Evolutionary conservation across 768 basidiomycete species (phyloP), one percentile per base, ranked within the genome.

Genomic region (Pisolithus tinctorius): DNA sequence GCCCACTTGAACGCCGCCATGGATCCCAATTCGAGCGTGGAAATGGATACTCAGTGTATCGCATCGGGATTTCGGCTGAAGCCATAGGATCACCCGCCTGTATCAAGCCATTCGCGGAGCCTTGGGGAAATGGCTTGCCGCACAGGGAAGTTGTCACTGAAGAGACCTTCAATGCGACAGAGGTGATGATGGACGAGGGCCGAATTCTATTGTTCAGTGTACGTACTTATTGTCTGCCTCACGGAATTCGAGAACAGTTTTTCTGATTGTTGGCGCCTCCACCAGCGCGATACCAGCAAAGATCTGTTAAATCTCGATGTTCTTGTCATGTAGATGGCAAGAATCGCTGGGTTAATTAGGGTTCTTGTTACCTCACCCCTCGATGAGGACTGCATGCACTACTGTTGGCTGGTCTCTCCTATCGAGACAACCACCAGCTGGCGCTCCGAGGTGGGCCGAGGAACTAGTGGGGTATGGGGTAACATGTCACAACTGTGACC

Each of bases 181-280:
- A 79, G 61, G 78, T 77, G 47, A 80, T 79, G 78, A 76, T 80
- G 72, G 80, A 80, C 60, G 77, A 78, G 55, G 71, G 69, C 55
- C 61, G 77, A 52, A 55, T 81, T 46, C 61, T 80, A 51, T 58
- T 80, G 46, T 63, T 79, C 40, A 74, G 44, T 16, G 50, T 50
- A 75, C 71, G 78, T 79, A 44, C 6, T 23, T 48, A 9, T 31
- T 10, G 11, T 37, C 30, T 9, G 20, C 6, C 1, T n/a, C n/a
- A 45, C 16, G n/a, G 16, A 4, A 45, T 30, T 45, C 7, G 13
- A 14, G n/a, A 14, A 37, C 10, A 37, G 16, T 4, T 38, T 37
- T 11, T 51, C n/a, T 47, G 44, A 31, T 26, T 47, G 14, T 39
- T 17, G 39, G 46, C 20, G 38, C 48, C 30, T 49, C 34, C 50